Base-by-base conservation (phyloP, 164 flowering plant genomes). In the Litsea cubeba region DNA sequence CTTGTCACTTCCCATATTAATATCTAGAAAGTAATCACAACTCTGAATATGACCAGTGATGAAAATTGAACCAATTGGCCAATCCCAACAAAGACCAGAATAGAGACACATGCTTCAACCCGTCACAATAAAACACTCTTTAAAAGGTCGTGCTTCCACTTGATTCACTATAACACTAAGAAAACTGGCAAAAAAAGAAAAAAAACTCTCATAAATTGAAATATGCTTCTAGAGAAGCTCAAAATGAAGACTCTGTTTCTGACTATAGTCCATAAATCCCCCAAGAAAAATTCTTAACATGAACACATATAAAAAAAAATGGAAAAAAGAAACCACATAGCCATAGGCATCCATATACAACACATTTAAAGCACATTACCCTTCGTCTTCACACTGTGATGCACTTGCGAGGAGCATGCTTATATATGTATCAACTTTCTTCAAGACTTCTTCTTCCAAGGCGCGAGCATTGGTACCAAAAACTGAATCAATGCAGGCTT, bases 371-470 rank as follows among this genome's bases (percentile, higher is more conserved):
- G 72, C 68, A 72, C 15, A 76, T 76, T 85, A 87, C 88, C 86
- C 85, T 81, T 74, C 78, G 25, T 80, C 75, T 78, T 83, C 76
- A 50, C 81, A 83, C 30, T 54, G 70, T 71, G 76, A 75, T 58
- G 87, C 85, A 84, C 78, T 78, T 67, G 71, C 58, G 2, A 25
- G 69, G 26, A 87, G 86, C 90, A 83, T 77, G 67, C 70, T 77
- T 10, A 57, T 72, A 68, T 71, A 85, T 12, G 40, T 35, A 75
- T 87, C 84, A 58, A 78, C 73, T 76, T 78, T 87, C 82, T 78
- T 83, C 23, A 66, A 24, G 28, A 85, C 82, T 74, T 82, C 85
- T 67, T 87, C 88, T 78, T 84, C 85, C 58, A 83, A 73, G 40
- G 84, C 81, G 60, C 87, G 87, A 67, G 50, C 70, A 30, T 77